phyloP scores from a whole-genome alignment of 331 rosid species.

The Cydonia oblonga region DNA sequence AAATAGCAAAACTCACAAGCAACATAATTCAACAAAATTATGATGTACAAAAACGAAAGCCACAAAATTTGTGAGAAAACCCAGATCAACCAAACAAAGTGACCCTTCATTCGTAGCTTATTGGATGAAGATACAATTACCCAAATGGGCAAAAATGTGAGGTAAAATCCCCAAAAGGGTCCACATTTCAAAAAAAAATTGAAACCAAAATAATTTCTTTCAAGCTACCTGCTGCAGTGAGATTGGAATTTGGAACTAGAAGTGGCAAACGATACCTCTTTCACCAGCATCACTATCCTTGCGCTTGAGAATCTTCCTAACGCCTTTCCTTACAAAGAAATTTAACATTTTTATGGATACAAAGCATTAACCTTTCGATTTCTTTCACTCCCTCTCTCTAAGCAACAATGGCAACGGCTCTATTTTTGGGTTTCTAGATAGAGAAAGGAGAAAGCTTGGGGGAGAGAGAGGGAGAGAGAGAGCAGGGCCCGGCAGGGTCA shows the following conservation, averaged over 20 bases:
- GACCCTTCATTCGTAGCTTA: neutral
- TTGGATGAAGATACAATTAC: neutral
- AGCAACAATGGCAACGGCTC: neutral
- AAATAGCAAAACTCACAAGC: neutral
- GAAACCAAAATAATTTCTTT: neutral
- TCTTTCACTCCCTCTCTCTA: neutral
- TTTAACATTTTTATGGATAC: conserved; percentile 37
- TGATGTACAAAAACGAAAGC: neutral
- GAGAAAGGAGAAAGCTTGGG: too few species aligned
- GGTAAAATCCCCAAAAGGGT: neutral
- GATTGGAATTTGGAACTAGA: neutral
- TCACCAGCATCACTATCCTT: conserved; percentile 95
- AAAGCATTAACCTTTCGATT: conserved; percentile 9
- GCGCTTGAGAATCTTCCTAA: conserved; percentile 85
- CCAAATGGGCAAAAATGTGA: conserved; percentile 4
- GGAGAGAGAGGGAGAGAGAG: neutral
- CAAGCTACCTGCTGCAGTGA: neutral
- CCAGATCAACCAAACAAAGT: conserved; percentile 4
- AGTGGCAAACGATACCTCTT: conserved; percentile 32
- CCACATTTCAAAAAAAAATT: neutral
- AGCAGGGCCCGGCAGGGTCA: neutral
- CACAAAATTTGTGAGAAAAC: neutral
- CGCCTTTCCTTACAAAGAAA: conserved; percentile 54
- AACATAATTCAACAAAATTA: neutral
- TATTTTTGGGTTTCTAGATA: neutral